Evolutionary conservation across 1,284 basidiomycete species (phyloP), one percentile per base, ranked within the genome.

Genomic region (Tilletia indica): DNA sequence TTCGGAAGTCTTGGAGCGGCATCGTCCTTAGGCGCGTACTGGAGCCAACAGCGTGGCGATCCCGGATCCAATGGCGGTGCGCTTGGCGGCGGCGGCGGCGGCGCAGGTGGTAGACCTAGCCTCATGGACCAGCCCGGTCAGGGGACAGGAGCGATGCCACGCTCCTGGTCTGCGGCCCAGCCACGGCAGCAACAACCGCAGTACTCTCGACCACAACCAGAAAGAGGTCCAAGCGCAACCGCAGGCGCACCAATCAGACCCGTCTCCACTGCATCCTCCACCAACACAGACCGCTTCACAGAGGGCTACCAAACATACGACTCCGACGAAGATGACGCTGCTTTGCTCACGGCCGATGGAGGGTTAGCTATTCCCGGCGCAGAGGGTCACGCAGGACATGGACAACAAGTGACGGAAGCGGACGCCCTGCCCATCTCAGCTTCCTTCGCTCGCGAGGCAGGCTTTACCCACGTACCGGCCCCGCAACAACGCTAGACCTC

Each of bases 271-370:
- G 21, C 56, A 5, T 58, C 56, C 34, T 58, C 56, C 2, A 58
- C 21, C 56, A 31, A 12, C 25, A 31, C 56, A 34, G 56, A 58
- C 12, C 56, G 56, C 56, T 58, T 58, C 34, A 12, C 56, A 14
- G 56, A 58, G 25, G 56, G 56, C 56, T 58, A 58, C 34, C 56
- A 58, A 25, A 34, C 56, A n/a, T 58, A 58, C 21, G 56, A 58
- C 34, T 58, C 56, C 25, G 56, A 58, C 21, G 56, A 58, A 11
- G 56, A 58, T 14, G 56, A 31, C 11, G 56, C 12, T 19, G 51
- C 25, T 31, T 12, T 19, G n/a, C 16, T 12, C 25, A 12, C 56
- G 56, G 21, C 11, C 21, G 25, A 14, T 5, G 56, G 56, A 5
- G 56, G n/a, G 34, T 12, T 58, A 12, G 56, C 19, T 5, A 58